Base-by-base conservation (phyloP, 768 basidiomycete genomes). In the Boletus coccyginus region DNA sequence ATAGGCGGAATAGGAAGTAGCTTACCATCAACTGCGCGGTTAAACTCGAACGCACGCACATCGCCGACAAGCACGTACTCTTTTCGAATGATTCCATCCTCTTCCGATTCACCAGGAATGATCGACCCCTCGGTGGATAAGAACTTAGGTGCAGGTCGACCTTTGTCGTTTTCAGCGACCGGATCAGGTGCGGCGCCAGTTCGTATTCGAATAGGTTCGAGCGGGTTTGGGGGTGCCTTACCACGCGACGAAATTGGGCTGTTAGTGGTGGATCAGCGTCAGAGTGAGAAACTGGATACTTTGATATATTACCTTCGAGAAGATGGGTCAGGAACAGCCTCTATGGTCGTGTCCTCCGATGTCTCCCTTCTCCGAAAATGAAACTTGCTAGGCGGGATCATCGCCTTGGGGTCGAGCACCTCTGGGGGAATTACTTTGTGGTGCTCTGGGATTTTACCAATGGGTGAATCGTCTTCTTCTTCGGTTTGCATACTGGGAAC, bases 21-120 rank as follows among this genome's bases (percentile, higher is more conserved):
- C 85, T 63, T 58, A 90, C 95, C 95, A 75, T 98, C 96, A 2
- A 96, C 88, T 3, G 93, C 83, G 16, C 85, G 84, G 68, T 92
- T 93, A 69, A 98, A 92, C 68, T 98, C 95, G 3, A 98, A 90
- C 2, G 91, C 91, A 48, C 87, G 81, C 52, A 82, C 84, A 70
- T 99, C 94, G 42, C 89, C 94, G 2, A 98, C 91, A 1, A 99
- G 82, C 0, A 98, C 96, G 63, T 99, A 99, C 66, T 98, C 96
- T 59, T 85, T 81, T 50, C 88, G 80, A 47, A 92, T 77, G 48
- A 86, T 75, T 0, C 88, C 88, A 65, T 92, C 90, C 66, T 92
- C 90, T 65, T 92, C 90, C 0, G 86, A 88, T 69, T 92, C 90
- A 4, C 90, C 90, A 12, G 90, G 90, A 50, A 91, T 91, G 54